Conservation (phyloP, 2,329 filamentous ascomycete species). For the Fusarium tanahbumbuense region DNA sequence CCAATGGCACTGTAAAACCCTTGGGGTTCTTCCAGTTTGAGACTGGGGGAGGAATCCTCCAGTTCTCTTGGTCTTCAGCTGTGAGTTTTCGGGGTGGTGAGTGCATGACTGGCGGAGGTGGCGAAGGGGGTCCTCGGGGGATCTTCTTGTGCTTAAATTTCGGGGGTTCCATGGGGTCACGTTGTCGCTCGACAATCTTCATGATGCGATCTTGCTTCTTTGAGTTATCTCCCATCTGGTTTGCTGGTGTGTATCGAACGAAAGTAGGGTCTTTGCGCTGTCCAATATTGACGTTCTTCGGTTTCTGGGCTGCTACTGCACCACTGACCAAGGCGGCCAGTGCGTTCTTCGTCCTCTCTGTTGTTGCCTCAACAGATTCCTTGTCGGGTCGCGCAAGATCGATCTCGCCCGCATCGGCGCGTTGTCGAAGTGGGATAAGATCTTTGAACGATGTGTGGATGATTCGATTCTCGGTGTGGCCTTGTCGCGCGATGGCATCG, state of each 20-base stretch:
- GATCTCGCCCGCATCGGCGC: conserved; percentile 92
- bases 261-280: conserved; percentile 87
- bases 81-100: conserved; percentile 95
- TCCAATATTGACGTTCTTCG: conserved; percentile 91
- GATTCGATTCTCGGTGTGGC: conserved; percentile 84
- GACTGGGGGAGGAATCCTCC: conserved; percentile 87
- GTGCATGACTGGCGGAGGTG: conserved; percentile 93
- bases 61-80: conserved; percentile 95
- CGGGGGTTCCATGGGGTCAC: conserved; percentile 95
- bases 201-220: conserved; percentile 96
- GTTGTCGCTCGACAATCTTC: conserved; percentile 95
- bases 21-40: conserved; percentile 99
- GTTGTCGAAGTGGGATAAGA: conserved; percentile 90
- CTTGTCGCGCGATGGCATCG: conserved; percentile 91
- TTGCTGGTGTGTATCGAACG: conserved; percentile 93
- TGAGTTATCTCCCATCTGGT: conserved; percentile 91
- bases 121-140: conserved; percentile 88
- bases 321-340: conserved; percentile 84
- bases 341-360: conserved; percentile 89
- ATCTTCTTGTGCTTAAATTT: conserved; percentile 99
- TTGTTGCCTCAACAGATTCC: conserved; percentile 85
- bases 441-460: conserved; percentile 98
- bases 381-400: conserved; percentile 85
- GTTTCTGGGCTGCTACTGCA: conserved; percentile 91
- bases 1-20: conserved; percentile 94